phyloP scores from a whole-genome alignment of 2,329 filamentous ascomycete species.

The Fusarium sublunatum region DNA sequence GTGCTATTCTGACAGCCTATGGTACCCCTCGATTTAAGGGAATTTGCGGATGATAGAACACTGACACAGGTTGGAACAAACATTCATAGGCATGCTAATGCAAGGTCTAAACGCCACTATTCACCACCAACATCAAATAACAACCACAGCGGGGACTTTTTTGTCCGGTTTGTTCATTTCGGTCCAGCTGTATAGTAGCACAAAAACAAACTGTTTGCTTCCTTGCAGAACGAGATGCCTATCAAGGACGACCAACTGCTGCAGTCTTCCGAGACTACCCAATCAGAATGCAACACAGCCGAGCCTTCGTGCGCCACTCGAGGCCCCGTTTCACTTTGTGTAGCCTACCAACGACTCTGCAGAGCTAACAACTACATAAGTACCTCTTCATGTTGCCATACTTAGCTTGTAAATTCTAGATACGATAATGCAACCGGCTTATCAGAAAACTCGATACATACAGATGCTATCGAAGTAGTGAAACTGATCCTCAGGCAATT shows the following conservation, averaged over 20 bases:
- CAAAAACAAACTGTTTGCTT: not conserved
- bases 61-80: not conserved
- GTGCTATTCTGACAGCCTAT: not conserved
- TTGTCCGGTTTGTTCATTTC: not conserved
- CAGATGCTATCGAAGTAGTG: too few species aligned
- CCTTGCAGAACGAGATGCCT: not conserved
- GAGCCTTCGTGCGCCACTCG: not conserved
- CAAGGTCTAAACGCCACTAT: not conserved
- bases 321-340: not conserved
- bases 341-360: not conserved
- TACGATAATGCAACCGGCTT: constrained; percentile 54
- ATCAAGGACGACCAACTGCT: not conserved
- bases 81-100: not conserved
- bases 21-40: not conserved
- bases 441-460: too few species aligned
- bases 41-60: not conserved
- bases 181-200: not conserved
- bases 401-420: not conserved
- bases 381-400: not conserved
- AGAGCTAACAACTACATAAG: not conserved
- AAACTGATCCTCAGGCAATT: too few species aligned
- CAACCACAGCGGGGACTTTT: not conserved
- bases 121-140: not conserved
- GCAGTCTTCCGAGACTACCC: not conserved
- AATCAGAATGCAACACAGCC: not conserved